Conservation (phyloP, 495 filamentous ascomycete species). For the Cercophora sp. region DNA sequence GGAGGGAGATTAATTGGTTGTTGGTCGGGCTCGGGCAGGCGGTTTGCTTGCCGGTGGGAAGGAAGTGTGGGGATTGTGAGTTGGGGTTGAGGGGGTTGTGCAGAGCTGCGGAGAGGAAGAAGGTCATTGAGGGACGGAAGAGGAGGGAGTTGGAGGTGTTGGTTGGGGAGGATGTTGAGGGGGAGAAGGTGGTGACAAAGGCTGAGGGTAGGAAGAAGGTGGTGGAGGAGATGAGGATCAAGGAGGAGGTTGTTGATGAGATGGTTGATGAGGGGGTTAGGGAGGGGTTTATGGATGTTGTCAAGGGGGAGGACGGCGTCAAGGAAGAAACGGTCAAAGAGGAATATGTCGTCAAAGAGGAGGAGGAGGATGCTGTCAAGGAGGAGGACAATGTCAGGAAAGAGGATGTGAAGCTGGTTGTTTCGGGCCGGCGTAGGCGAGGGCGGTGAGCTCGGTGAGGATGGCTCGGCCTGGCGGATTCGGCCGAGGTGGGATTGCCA, state of each 20-base stretch:
- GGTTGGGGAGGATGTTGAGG: slow-evolving; percentile 30
- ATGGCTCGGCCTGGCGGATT: too few relatives aligned
- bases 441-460: too few relatives aligned
- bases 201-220: slow-evolving; percentile 16
- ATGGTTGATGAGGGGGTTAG: slow-evolving; percentile 21
- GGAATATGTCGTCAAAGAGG: slow-evolving; percentile 5
- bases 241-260: slow-evolving; percentile 24
- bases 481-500: too few relatives aligned
- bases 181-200: slow-evolving; percentile 15
- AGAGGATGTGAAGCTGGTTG: neutral
- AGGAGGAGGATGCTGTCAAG: slow-evolving; percentile 6
- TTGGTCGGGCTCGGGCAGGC: slow-evolving; percentile 88
- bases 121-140: slow-evolving; percentile 46
- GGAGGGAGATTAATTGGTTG: slow-evolving; percentile 93
- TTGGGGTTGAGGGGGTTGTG: slow-evolving; percentile 72
- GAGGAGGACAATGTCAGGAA: neutral
- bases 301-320: slow-evolving; percentile 3
- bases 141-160: slow-evolving; percentile 22
- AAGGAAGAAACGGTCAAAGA: slow-evolving; percentile 12
- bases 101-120: slow-evolving; percentile 60
- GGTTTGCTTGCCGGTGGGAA: slow-evolving; percentile 75
- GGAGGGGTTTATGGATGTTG: slow-evolving; percentile 21
- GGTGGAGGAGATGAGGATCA: slow-evolving; percentile 20
- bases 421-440: too few relatives aligned
- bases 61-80: slow-evolving; percentile 78